These are phyloP conservation scores for Dalbergia cultrata DNA, from an alignment of 306 rosid genomes.

Conservation along the genomic window DNA sequence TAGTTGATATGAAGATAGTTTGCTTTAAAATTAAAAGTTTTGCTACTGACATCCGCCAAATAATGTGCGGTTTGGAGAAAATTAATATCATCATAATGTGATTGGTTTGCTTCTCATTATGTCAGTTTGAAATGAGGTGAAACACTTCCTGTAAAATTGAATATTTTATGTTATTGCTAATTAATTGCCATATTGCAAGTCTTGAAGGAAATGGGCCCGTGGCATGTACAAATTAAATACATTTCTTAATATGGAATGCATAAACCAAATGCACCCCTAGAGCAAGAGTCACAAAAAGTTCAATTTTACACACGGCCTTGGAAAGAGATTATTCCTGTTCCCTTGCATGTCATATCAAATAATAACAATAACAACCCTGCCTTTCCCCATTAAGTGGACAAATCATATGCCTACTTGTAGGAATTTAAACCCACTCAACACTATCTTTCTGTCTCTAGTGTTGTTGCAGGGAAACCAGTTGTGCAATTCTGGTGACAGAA, in stretches of 20 bases:
- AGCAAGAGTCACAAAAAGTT: no score
- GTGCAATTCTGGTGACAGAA: no score
- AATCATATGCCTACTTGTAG: no score
- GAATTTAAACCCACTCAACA: no score
- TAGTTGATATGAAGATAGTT: conserved; percentile 8
- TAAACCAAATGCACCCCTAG: neutral
- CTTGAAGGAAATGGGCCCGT: conserved; percentile 3
- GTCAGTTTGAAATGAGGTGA: no score
- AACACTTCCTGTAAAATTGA: conserved; percentile 5
- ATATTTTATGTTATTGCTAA: conserved; percentile 2
- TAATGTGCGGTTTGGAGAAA: conserved; percentile 9
- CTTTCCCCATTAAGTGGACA: no score
- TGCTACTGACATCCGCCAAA: neutral
- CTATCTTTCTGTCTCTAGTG: no score
- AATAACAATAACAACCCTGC: no score
- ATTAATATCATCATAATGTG: neutral
- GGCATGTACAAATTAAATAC: neutral
- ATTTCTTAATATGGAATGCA: neutral
- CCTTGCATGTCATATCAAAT: neutral
- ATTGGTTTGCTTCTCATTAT: conserved; percentile 1
- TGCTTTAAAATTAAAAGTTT: neutral
- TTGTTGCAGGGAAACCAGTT: no score
- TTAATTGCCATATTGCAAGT: conserved; percentile 7
- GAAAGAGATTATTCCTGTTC: neutral
- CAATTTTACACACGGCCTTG: no score